These are phyloP conservation scores for Russula sp. DNA, from an alignment of 768 basidiomycete genomes.

Conservation along the genomic window DNA sequence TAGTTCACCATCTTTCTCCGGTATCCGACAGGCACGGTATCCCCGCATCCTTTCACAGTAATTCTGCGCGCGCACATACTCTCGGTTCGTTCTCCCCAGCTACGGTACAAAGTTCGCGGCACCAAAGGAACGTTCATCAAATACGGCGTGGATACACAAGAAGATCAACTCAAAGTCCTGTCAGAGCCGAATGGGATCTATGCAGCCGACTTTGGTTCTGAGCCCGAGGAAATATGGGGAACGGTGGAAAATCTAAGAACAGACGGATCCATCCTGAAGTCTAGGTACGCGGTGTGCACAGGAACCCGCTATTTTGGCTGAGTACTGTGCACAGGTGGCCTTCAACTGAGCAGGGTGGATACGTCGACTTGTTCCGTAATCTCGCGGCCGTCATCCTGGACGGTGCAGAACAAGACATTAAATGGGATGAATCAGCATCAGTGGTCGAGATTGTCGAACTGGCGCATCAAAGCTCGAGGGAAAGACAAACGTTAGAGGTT, in stretches of 20 bases:
- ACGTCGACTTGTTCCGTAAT: constrained; percentile 58
- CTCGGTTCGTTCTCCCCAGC: constrained; percentile 58
- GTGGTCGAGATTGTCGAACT: constrained; percentile 77
- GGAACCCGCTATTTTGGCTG: constrained; percentile 16
- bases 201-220: constrained; percentile 47
- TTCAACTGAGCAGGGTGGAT: constrained; percentile 51
- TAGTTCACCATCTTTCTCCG: constrained; percentile 19
- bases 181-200: constrained; percentile 41
- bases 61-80: constrained; percentile 65
- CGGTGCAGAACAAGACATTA: constrained; percentile 50
- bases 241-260: constrained; percentile 48
- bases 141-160: constrained; percentile 72
- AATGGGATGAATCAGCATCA: constrained; percentile 64
- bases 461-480: constrained; percentile 57
- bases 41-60: constrained; percentile 53
- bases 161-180: constrained; percentile 63
- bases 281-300: constrained; percentile 29
- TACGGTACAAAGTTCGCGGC: constrained; percentile 69
- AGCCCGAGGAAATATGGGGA: constrained; percentile 60
- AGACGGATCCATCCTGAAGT: constrained; percentile 37
- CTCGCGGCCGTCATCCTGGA: constrained; percentile 56
- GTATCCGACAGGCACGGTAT: constrained; percentile 34
- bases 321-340: constrained; percentile 47
- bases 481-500: constrained; percentile 45
- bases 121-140: constrained; percentile 69